A percentile compares a stretch with the other conserved stretches of the same genome.
Evolutionary conservation across 2,329 filamentous ascomycete species (phyloP).

Genomic region (Fusarium palustre): DNA sequence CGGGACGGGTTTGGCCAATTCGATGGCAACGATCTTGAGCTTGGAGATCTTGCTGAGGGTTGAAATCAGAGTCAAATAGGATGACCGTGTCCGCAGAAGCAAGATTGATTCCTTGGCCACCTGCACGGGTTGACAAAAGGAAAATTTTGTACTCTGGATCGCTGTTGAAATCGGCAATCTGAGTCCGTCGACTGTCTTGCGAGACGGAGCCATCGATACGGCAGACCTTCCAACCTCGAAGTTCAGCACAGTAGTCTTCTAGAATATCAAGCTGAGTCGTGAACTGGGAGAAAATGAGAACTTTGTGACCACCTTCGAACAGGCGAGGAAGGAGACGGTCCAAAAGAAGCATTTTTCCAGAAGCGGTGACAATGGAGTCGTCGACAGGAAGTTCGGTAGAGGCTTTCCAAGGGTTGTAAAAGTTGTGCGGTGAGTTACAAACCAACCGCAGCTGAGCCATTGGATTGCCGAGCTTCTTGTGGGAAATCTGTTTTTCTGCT

Average conservation of each 20-base stretch:
- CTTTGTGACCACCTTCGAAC: slow-evolving; percentile 82
- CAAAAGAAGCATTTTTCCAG: slow-evolving; percentile 94
- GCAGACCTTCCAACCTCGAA: slow-evolving; percentile 83
- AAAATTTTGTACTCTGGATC: slow-evolving; percentile 79
- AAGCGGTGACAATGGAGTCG: slow-evolving; percentile 84
- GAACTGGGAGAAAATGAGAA: slow-evolving; percentile 97
- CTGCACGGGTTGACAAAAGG: slow-evolving; percentile 88
- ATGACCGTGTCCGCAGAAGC: slow-evolving; percentile 93
- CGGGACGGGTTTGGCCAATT: slow-evolving; percentile 91
- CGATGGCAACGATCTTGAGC: slow-evolving; percentile 95
- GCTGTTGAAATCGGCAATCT: slow-evolving; percentile 80
- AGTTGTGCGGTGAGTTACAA: slow-evolving; percentile 95
- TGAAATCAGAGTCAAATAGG: slow-evolving; percentile 90
- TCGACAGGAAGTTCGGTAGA: slow-evolving; percentile 73
- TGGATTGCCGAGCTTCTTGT: slow-evolving; percentile 93
- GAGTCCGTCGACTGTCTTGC: slow-evolving; percentile 75
- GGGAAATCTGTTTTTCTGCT: slow-evolving; percentile 82
- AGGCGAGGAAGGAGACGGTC: slow-evolving; percentile 85
- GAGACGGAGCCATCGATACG: slow-evolving; percentile 91
- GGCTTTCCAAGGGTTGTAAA: slow-evolving; percentile 88
- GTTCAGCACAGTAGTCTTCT: slow-evolving; percentile 81
- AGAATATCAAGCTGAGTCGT: slow-evolving; percentile 93
- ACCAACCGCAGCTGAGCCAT: slow-evolving; percentile 91
- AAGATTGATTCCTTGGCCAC: slow-evolving; percentile 95
- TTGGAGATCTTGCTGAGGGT: slow-evolving; percentile 96